A percentile compares a stretch with the other conserved stretches of the same genome.
These are phyloP conservation scores for Xylaria venustula DNA, from an alignment of 495 filamentous ascomycete species.

Conservation along the genomic window DNA sequence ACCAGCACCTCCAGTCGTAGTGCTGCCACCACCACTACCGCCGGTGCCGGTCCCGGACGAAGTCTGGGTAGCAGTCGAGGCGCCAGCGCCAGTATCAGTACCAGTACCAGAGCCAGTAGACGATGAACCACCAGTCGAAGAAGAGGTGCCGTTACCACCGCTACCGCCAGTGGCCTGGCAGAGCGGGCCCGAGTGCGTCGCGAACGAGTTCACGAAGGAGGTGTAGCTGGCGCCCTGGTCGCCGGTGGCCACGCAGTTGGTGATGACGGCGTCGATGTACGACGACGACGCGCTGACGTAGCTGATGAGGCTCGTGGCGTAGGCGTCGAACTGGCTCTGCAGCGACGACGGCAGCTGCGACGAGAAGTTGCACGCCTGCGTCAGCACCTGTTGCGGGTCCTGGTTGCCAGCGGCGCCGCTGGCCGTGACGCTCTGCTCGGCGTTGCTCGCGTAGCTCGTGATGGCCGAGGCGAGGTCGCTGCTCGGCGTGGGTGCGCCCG, in stretches of 20 bases:
- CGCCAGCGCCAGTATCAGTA: too few relatives aligned
- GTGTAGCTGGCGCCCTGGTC: constrained; percentile 1
- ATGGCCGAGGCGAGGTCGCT: constrained; percentile 10
- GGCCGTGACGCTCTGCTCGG: not conserved
- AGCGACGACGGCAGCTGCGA: constrained; percentile 11
- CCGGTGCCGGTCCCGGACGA: not conserved
- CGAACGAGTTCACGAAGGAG: constrained; percentile 1
- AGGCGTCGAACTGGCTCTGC: constrained; percentile 12
- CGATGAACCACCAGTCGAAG: not conserved
- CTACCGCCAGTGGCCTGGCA: constrained; percentile 2
- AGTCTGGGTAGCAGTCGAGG: not conserved
- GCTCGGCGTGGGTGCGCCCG: constrained; percentile 3
- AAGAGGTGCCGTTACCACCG: too few relatives aligned
- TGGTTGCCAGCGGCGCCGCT: not conserved
- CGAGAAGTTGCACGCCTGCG: constrained; percentile 15
- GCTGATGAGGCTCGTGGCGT: constrained; percentile 15
- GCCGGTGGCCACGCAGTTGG: constrained; percentile 10
- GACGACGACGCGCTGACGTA: constrained; percentile 13
- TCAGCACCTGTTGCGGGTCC: not conserved
- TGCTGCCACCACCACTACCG: not conserved
- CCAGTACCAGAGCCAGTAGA: too few relatives aligned
- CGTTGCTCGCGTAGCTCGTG: constrained; percentile 2
- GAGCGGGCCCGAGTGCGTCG: constrained; percentile 1
- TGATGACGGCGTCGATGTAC: constrained; percentile 15
- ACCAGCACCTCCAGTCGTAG: not conserved